A percentile compares a stretch with the other conserved stretches of the same genome.
Conservation (phyloP, 2,329 filamentous ascomycete genomes). For the Escovopsis weberi region DNA sequence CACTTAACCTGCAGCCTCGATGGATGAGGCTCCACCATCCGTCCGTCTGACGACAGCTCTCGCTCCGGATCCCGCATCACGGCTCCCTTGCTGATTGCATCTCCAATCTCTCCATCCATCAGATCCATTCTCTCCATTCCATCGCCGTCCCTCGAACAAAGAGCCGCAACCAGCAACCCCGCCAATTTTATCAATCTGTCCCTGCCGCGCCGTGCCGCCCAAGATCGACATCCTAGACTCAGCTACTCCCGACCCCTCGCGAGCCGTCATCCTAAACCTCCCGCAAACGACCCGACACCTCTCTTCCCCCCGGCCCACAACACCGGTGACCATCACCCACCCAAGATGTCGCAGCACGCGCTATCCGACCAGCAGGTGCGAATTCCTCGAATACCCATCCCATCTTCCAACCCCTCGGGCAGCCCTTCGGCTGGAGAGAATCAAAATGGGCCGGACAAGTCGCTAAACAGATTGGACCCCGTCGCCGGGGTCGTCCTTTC, state of each 20-base stretch:
- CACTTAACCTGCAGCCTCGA: not conserved
- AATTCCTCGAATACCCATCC: no score
- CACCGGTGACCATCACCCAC: conserved; percentile 6
- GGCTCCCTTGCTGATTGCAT: not conserved
- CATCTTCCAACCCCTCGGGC: not conserved
- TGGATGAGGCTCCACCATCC: conserved; percentile 1
- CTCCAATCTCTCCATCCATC: not conserved
- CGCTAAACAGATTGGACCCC: conserved; percentile 6
- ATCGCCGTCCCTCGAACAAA: no score
- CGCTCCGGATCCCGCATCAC: conserved; percentile 1
- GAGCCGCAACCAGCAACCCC: no score
- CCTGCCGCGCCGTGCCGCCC: no score
- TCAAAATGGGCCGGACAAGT: no score
- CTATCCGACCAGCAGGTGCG: conserved; percentile 93
- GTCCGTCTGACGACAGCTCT: conserved; percentile 1
- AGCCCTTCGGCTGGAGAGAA: no score
- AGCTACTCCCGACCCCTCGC: no score
- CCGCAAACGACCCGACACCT: not conserved
- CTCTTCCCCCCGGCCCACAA: not conserved
- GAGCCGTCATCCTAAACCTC: no score
- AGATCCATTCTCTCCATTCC: no score
- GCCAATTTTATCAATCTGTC: no score
- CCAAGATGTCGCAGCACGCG: conserved; percentile 86
- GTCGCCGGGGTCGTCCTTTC: conserved; percentile 4
- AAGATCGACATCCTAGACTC: no score